Base-by-base conservation (phyloP, 2,329 filamentous ascomycete species). In the Pestalotiopsis sp. region DNA sequence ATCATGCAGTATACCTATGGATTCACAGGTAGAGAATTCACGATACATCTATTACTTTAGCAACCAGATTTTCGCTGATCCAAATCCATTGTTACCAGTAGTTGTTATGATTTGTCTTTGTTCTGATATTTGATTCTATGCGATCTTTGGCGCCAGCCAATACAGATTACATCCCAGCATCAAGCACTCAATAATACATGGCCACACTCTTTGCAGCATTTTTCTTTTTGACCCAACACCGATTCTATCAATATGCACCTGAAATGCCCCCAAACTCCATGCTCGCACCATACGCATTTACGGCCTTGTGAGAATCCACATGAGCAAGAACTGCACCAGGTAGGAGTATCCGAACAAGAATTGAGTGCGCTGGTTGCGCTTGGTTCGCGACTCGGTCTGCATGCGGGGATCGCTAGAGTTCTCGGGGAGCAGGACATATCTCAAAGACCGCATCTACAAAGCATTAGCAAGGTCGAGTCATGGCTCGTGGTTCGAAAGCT, bases 301-400 rank as follows among this genome's bases (percentile, higher is more conserved):
- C 23, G 69, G 83, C 69, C 73, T 80, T 69, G 83, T 88, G 69
- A 90, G 80, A 72, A 89, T 81, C 91, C 95, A 96, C 95, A 98
- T 99, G 81, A 98, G 97, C 68, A 95, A 84, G 73, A 98, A 88
- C 83, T 99, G 96, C 68, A 98, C 91, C 67, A 97, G 85, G 81
- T 98, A 99, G 59, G 95, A 95, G 82, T 99, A 98, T 74, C 95
- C 87, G 80, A 97, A 97, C 73, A 98, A 86, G 77, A 97, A 97
- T 81, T 97, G 94, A 1, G 94, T 97, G 71, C 95, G 87, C 78
- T 94, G 90, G 81, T 92, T 96, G 77, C 92, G 91, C 83, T 97
- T 96, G 52, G 93, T 91, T 71, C 95, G 89, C 36, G 93, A 93
- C 70, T 97, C 92, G 74, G 87, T 87, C 78, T 88, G 84, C 86